Conservation (phyloP, 345 rosid species). For the Salix viminalis region DNA sequence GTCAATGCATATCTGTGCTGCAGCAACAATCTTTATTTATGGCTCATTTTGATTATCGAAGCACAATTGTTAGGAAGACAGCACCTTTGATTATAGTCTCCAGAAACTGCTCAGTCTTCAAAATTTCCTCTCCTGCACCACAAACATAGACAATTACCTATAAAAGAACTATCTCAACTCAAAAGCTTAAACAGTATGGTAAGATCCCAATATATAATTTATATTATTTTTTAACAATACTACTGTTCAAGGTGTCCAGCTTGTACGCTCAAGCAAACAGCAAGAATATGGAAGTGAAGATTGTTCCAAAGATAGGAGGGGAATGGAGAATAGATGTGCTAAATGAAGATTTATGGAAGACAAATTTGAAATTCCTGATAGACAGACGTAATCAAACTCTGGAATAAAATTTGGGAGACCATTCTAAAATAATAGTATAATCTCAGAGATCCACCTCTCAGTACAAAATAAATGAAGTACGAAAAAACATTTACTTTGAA, state of each 20-base stretch:
- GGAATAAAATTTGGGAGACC: not conserved
- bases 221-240: not conserved
- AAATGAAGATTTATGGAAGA: not conserved
- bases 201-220: too few species aligned
- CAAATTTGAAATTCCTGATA: not conserved
- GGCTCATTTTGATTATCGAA: not conserved
- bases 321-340: not conserved
- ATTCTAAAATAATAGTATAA: not conserved
- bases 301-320: not conserved
- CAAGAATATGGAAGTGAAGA: slow-evolving; percentile 1
- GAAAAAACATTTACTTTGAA: not conserved
- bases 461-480: not conserved
- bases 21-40: not conserved
- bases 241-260: not conserved
- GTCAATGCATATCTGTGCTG: not conserved
- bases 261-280: slow-evolving; percentile 1
- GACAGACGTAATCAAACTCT: not conserved
- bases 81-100: slow-evolving; percentile 74
- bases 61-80: not conserved
- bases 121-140: slow-evolving; percentile 59
- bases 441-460: not conserved
- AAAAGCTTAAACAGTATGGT: too few species aligned
- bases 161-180: too few species aligned
- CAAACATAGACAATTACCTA: not conserved
- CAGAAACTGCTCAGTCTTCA: slow-evolving; percentile 69